These are phyloP conservation scores for Saccharomyces jurei DNA, from an alignment of 805 yeast species.

Conservation along the genomic window DNA sequence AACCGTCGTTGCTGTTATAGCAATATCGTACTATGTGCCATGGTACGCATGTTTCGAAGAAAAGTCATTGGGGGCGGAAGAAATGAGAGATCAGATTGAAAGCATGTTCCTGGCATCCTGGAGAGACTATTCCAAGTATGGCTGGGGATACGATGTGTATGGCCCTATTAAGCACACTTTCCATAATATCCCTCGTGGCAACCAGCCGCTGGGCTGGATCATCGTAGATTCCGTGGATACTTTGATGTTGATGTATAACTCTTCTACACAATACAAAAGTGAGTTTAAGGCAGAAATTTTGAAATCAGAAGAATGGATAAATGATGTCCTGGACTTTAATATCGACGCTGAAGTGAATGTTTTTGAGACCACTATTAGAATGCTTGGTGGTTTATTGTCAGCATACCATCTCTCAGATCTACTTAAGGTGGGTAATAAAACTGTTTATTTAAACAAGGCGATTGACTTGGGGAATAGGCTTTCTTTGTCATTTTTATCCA, in stretches of 20 bases:
- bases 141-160: conserved; percentile 80
- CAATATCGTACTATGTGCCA: not conserved
- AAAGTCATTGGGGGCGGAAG: conserved; percentile 1
- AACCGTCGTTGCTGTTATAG: conserved; percentile 6
- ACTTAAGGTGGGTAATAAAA: conserved; percentile 16
- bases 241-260: conserved; percentile 62
- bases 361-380: conserved; percentile 89
- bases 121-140: conserved; percentile 59
- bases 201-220: conserved; percentile 80
- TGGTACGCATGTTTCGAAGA: not conserved
- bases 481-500: conserved; percentile 53
- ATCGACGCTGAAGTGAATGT: conserved; percentile 71
- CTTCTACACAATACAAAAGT: conserved; percentile 10
- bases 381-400: conserved; percentile 87
- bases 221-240: conserved; percentile 85
- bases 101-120: conserved; percentile 68
- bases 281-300: conserved; percentile 46
- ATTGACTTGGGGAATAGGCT: conserved; percentile 68
- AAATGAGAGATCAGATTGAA: conserved; percentile 42
- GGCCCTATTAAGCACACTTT: conserved; percentile 57
- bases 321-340: conserved; percentile 57
- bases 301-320: conserved; percentile 68
- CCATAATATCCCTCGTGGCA: conserved; percentile 62
- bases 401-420: conserved; percentile 54
- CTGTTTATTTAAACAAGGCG: conserved; percentile 65